Evolutionary conservation across 2,329 filamentous ascomycete species (phyloP).

Genomic region (Fusarium avenaceum): DNA sequence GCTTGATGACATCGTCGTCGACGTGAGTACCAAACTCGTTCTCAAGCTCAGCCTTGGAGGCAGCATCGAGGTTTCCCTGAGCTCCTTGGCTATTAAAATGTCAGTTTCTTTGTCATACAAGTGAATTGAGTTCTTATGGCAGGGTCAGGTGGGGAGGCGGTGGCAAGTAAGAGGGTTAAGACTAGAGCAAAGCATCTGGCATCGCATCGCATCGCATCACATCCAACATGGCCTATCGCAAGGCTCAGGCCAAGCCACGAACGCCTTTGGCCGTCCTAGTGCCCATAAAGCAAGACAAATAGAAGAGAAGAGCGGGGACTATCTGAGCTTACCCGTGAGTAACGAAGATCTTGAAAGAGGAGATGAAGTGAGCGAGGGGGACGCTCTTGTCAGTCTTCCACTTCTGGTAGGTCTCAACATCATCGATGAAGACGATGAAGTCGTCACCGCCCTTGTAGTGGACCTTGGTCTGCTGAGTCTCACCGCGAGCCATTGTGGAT

Average conservation of each 20-base stretch:
- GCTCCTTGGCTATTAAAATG: conserved; percentile 77
- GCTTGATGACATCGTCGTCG: conserved; percentile 83
- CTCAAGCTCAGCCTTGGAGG: conserved; percentile 80
- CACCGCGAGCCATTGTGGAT: conserved; percentile 77
- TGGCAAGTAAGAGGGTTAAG: not conserved
- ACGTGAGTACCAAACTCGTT: conserved; percentile 87
- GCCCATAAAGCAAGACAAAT: not conserved
- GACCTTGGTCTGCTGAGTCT: conserved; percentile 79
- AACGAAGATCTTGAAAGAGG: conserved; percentile 88
- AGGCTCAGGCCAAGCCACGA: not conserved
- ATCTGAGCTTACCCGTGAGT: conserved; percentile 82
- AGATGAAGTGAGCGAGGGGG: conserved; percentile 87
- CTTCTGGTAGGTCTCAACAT: conserved; percentile 75
- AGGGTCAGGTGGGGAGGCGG: not conserved
- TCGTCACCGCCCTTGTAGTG: conserved; percentile 84
- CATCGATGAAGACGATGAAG: conserved; percentile 72
- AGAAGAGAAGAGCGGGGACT: conserved; percentile 27
- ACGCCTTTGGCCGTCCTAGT: not conserved
- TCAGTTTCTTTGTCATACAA: conserved; percentile 27
- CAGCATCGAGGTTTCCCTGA: conserved; percentile 82
- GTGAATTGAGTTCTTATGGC: not conserved
- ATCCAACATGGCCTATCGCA: not conserved
- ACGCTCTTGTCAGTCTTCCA: conserved; percentile 86
- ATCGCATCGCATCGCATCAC: not conserved
- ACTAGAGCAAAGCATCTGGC: not conserved